Base-by-base conservation (phyloP, 129 eudicot species). In the Centrapalus pauciflorus region DNA sequence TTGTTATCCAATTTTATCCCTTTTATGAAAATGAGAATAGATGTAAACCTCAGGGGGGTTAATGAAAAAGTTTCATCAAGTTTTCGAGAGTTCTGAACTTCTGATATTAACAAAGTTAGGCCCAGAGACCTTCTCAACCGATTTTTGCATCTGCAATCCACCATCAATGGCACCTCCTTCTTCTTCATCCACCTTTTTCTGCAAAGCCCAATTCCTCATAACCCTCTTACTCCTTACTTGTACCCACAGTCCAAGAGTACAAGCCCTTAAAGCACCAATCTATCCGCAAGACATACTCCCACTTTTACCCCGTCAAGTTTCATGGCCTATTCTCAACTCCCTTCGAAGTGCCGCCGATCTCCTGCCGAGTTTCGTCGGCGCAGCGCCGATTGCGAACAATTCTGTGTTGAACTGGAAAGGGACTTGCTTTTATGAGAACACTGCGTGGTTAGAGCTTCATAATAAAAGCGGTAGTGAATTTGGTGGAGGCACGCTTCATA, bases 401-500 rank as follows among this genome's bases (percentile, higher is more conserved):
- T 55, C 71, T 32, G 61, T 3, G 14, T 46, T 74, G 61, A 9
- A 6, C 1, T 94, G 99, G 99, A 89, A 94, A 66, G 99, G 99
- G 5, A 86, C 99, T 58, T 94, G 99, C 72, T 94, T 94, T 66
- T 94, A 89, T 72, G 43, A 94, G 55, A 89, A 83, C 62, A 71
- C 50, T 71, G 99, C 99, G 55, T 89, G 99, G 97, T 55, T 94
- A 83, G 93, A 94, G 77, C 80, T 94, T 58, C 86, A 89, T 68
- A 94, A 94, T 46, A 80, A 86, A 46, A 73, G 49, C 33, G 88
- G 84, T 2, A 86, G 73, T 72, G 27, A 89, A 74, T 94, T 84
- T 81, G 99, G 99, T 70, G 99, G 99, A 19, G 99, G 97, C 33
- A 91, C 98, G 37, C 96, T 93, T 74, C 96, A 93, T 76, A 62